Base-by-base conservation (phyloP, 768 basidiomycete genomes). In the Macrolepiota albuminosa region DNA sequence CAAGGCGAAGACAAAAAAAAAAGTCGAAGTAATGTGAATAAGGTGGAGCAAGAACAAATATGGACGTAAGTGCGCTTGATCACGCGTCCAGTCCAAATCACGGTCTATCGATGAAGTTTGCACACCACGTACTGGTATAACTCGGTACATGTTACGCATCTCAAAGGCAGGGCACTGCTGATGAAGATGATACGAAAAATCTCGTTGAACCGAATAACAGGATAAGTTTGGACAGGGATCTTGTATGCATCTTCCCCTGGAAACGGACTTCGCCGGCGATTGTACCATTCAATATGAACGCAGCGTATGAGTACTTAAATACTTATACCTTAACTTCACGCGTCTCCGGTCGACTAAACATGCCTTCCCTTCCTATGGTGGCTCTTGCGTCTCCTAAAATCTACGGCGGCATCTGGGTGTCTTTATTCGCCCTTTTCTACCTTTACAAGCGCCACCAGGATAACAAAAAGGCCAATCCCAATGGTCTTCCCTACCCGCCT, bases 401-500 rank as follows among this genome's bases (percentile, higher is more conserved):
- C n/a, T 58, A 60, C 34, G 37, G 56, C n/a, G 39, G 53, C 45
- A 18, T 63, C 36, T 52, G 57, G 43, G 21, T 63, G 14, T 37
- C 16, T 36, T 39, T 62, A 9, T 55, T 60, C 8, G 42, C 57
- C 4, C 21, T 50, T 7, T 58, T 65, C 42, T 52, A 14, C 34
- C 50, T 58, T 16, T 57, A 59, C 34, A 66, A 63, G 26, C 58
- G 56, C n/a, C 31, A 45, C 34, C 51, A 52, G 43, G 56, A 51
- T 55, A 53, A 46, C 21, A 43, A 33, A 34, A 42, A 36, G 42
- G 60, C 63, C 6, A 65, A 68, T 63, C 62, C 61, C 21, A 54
- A 42, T 13, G 45, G 65, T 6, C 71, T 75, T 39, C 79, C 76
- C 0, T 73, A 76, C 13, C 84, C 84, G 11, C 84, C 85, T 34